A percentile compares a stretch with the other conserved stretches of the same genome.
These are phyloP conservation scores for Diaporthe sp. DNA, from an alignment of 2,329 filamentous ascomycete genomes.

Conservation along the genomic window DNA sequence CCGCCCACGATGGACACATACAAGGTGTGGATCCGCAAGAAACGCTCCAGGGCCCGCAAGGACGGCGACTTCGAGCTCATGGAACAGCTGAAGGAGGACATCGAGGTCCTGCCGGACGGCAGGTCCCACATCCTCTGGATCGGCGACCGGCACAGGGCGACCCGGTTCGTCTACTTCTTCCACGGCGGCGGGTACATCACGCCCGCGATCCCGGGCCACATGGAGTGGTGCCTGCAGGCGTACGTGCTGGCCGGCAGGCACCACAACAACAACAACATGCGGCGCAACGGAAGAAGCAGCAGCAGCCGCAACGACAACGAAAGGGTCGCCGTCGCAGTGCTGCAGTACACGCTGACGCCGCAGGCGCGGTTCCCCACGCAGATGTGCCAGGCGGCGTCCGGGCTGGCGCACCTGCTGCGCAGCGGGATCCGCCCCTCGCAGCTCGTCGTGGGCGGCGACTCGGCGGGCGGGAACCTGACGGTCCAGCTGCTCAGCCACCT, in stretches of 20 bases:
- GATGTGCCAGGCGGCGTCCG: constrained; percentile 50
- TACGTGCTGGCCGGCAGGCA: constrained; percentile 32
- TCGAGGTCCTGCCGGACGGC: constrained; percentile 35
- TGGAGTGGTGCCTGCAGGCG: constrained; percentile 38
- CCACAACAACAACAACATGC: neutral
- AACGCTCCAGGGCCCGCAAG: neutral
- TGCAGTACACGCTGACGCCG: constrained; percentile 53
- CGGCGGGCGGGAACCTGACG: constrained; percentile 53
- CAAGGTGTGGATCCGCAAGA: constrained; percentile 6
- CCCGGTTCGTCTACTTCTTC: constrained; percentile 37
- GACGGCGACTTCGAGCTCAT: constrained; percentile 19
- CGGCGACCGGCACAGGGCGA: constrained; percentile 34
- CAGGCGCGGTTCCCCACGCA: constrained; percentile 49
- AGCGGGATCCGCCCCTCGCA: constrained; percentile 49
- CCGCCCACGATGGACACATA: constrained; percentile 34
- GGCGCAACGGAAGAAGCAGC: neutral
- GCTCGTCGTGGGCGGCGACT: constrained; percentile 54
- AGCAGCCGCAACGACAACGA: constrained; percentile 13
- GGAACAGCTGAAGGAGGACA: constrained; percentile 31
- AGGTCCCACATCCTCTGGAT: constrained; percentile 36
- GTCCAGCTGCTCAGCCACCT: constrained; percentile 51
- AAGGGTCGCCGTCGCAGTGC: constrained; percentile 49
- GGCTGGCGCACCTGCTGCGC: constrained; percentile 48
- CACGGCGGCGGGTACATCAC: constrained; percentile 38
- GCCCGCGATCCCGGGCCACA: constrained; percentile 34